These are phyloP conservation scores for Termitomyces sp. DNA, from an alignment of 768 basidiomycete genomes.

Conservation along the genomic window DNA sequence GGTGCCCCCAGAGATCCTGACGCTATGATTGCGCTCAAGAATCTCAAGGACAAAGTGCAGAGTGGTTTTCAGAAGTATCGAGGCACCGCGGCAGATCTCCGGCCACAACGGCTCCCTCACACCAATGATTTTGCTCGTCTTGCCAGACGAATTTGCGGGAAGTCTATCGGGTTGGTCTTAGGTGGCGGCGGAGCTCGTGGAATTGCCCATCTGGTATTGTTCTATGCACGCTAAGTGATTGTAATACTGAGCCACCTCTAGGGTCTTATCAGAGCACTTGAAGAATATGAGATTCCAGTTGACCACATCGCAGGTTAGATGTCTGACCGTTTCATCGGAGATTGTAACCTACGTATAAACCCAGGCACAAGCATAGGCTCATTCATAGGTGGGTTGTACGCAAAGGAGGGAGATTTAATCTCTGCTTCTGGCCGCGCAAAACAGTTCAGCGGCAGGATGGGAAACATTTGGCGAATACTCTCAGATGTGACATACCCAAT, in stretches of 20 bases:
- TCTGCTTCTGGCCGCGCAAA: constrained; percentile 82
- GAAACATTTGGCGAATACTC: constrained; percentile 89
- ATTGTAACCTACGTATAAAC: constrained; percentile 4
- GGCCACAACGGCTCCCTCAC: constrained; percentile 74
- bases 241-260: constrained; percentile 20
- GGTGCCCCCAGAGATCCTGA: constrained; percentile 74
- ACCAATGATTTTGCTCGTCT: constrained; percentile 89
- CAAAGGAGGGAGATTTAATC: constrained; percentile 87
- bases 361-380: constrained; percentile 85
- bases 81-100: constrained; percentile 50
- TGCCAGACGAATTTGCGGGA: constrained; percentile 87
- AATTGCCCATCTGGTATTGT: constrained; percentile 34
- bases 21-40: constrained; percentile 83
- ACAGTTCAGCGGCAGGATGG: constrained; percentile 89
- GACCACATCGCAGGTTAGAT: constrained; percentile 80
- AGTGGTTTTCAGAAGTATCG: constrained; percentile 86
- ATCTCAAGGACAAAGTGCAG: constrained; percentile 89
- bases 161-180: constrained; percentile 88
- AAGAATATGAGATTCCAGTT: constrained; percentile 89
- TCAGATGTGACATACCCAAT: constrained; percentile 92
- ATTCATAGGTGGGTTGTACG: constrained; percentile 92
- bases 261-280: constrained; percentile 91
- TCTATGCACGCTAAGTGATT: constrained; percentile 2
- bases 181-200: constrained; percentile 97
- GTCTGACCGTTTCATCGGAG: background rate